Base-by-base conservation (phyloP, 805 yeast genomes). In the Ogataea trehalophila region DNA sequence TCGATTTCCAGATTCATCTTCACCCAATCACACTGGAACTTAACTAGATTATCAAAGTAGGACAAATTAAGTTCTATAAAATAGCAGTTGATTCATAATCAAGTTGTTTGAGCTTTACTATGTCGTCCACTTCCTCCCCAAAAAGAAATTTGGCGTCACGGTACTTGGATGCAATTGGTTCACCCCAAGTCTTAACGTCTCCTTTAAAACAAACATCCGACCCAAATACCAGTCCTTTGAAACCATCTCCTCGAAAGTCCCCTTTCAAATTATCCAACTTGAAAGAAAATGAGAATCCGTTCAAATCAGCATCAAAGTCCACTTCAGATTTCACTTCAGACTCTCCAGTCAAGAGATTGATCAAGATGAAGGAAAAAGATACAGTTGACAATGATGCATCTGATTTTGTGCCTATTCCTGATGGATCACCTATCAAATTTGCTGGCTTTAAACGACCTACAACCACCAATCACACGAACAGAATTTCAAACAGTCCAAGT, bases 271-370 rank as follows among this genome's bases (percentile, higher is more conserved):
- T 50, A 11, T 41, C 57, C 16, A 56, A 56, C 33, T 37, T 56
- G 45, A 60, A 60, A 33, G 63, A 58, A 41, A 60, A 58, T 41
- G 59, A 58, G 37, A 58, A 55, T 16, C 64, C 64, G 3, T 56
- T 57, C 43, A 58, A 53, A 22, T 50, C 58, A 13, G 44, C 44
- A 26, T 26, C 9, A 46, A 47, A n/a, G 29, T 37, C 36, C 7
- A 42, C n/a, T 15, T 42, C 39, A 11, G 45, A 43, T n/a, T 23
- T 43, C 15, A 49, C 45, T 18, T 31, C 42, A 14, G 53, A 48
- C 2, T 62, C 68, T 0, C 67, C 72, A 2, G 70, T 68, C 3
- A 63, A 63, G 39, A 57, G 62, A 36, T 47, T 67, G 47, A 66
- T 68, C 39, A 51, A 58, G 40, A 65, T 60, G 40, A 67, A 61